Evolutionary conservation across 108 stramenopile genomes (phyloP), one percentile per base, ranked within the genome.

Genomic region (Nannochloropsis salina): DNA sequence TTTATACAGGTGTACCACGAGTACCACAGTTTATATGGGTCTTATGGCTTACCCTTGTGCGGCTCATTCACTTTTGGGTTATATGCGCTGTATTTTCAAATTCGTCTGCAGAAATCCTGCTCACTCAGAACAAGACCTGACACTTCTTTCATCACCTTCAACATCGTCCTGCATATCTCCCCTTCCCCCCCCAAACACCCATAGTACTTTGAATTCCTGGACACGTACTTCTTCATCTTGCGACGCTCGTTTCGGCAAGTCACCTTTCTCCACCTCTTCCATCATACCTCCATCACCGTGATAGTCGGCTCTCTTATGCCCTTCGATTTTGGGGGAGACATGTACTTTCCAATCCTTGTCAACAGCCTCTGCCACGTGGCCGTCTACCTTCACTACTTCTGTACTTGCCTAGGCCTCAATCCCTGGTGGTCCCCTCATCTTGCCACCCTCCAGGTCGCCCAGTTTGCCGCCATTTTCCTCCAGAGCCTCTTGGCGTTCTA

Each of bases 301-400:
- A 84, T 87, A 31, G 86, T 87, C 15, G 86, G 86, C 42, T 87
- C 86, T 42, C 42, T 87, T 31, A 82, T 87, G 10, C 86, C 86
- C 44, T 87, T 87, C 83, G 86, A 88, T 80, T 88, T 88, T 84
- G 84, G 83, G 44, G 87, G 87, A 41, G 87, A 88, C 84, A 88
- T 88, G 87, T 88, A 88, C 81, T 84, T 88, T 42, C 87, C 87
- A 20, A 88, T 88, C 84, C 84, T 88, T 80, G 83, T 84, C 41
- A 88, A 88, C 87, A 81, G 80, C 81, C 45, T 84, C 44, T 83
- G 83, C 79, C 84, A 85, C 81, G 87, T 88, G 42, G 80, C 84
- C 44, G 87, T 88, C 44, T 88, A 84, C 42, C 42, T 87, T 42
- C 87, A 88, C 81, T 88, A 88, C 45, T 80, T 88, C 42, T 85